Evolutionary conservation across 257 asterid species (phyloP).

Genomic region (Cinchona pubescens): DNA sequence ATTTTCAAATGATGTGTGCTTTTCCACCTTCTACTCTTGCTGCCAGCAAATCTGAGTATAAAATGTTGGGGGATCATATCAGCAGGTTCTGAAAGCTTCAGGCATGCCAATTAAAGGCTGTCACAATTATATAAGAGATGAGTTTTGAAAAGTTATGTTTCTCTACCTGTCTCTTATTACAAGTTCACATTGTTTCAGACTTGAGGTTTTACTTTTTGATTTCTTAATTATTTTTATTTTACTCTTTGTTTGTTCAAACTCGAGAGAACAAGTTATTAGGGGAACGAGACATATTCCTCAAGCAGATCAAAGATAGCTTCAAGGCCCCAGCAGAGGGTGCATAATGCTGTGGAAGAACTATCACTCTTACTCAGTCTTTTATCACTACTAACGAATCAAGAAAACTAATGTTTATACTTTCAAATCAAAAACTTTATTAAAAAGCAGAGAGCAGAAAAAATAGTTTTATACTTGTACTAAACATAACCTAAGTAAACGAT

Average conservation of each 20-base stretch:
- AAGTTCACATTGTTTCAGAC: no score
- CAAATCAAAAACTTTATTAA: not conserved
- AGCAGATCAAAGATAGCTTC: not conserved
- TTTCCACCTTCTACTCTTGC: not conserved
- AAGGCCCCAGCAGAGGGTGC: not conserved
- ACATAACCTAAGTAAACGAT: not conserved
- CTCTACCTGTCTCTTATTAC: no score
- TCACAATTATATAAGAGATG: no score
- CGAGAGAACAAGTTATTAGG: not conserved
- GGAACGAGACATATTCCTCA: not conserved
- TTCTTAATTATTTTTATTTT: no score
- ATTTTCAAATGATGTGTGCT: no score
- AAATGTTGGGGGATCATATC: not conserved
- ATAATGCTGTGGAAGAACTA: no score
- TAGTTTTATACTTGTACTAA: not conserved
- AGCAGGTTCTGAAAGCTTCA: conserved; percentile 1
- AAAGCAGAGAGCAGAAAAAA: not conserved
- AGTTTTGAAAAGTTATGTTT: no score
- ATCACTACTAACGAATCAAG: no score
- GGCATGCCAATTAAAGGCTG: no score
- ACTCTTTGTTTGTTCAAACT: not conserved
- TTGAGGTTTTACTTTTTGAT: no score
- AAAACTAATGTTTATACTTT: not conserved
- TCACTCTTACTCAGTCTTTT: not conserved
- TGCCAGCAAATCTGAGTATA: not conserved